Base-by-base conservation (phyloP, 345 rosid genomes). In the Passiflora organensis region DNA sequence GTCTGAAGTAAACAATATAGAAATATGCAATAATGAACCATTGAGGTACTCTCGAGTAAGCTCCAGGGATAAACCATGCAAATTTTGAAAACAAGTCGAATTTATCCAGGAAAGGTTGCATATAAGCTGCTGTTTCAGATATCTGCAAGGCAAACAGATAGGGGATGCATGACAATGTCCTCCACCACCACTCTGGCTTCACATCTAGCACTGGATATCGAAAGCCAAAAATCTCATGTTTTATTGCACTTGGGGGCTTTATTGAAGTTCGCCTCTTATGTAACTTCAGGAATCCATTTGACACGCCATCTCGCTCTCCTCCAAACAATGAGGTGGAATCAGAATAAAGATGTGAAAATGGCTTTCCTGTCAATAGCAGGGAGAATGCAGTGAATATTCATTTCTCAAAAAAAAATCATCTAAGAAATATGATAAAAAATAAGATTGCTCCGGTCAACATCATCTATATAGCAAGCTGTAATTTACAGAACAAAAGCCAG, bases 151-250 rank as follows among this genome's bases (percentile, higher is more conserved):
- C 84, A 46, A 91, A 62, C 63, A 91, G 18, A 58, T 88, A 91
- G 21, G 96, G 93, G 17, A 82, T 44, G 53, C 82, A 82, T 28
- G 96, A 82, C 51, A 85, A 60, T 14, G 88, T 84, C 60, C 95
- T 81, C 87, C 86, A 78, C 91, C 91, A 83, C 95, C 95, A 90
- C 43, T 81, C 79, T 17, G 85, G 95, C 58, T 81, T 84, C 72
- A 79, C 78, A 6, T 48, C 23, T 23, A 76, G 43, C 55, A 60
- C 68, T 12, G 90, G 89, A 36, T 62, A 60, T 43, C 62, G 71
- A 59, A 84, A 65, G 55, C 74, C 63, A 57, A 77, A 77, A 23
- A 74, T 46, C 6, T 80, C 74, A 32, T 73, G 71, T 70, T 69
- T 74, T 23, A 56, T 53, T 10, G 82, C 74, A 39, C 22, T 43